Base-by-base conservation (phyloP, 2,329 filamentous ascomycete genomes). In the Karstenula rhodostoma region DNA sequence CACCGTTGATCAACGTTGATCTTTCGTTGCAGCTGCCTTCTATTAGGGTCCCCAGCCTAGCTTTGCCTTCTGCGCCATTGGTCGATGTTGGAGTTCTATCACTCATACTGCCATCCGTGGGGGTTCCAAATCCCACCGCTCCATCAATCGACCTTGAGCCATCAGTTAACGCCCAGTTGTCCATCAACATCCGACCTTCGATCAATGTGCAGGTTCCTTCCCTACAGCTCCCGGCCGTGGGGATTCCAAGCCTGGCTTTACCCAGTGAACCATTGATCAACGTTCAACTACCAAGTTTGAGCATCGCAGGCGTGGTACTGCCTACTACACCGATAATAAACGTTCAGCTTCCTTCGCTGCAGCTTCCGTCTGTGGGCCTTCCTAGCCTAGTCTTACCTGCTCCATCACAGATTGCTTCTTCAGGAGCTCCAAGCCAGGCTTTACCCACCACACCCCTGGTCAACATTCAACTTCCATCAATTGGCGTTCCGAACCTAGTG, bases 321-420 rank as follows among this genome's bases (percentile, higher is more conserved):
- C 49, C 33, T 23, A 52, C 27, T 33, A 52, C 49, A 15, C 49
- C 49, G 19, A n/a, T 52, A 17, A 17, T 40, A 40, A 40, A 40
- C 17, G 29, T 52, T 33, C 25, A 52, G 49, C 40, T 43, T 19
- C 37, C 37, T 42, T 19, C 37, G 4, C n/a, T 42, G n/a, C 15
- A 42, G 29, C 17, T 32, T 33, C 27, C 32, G n/a, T 52, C 49
- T 23, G 27, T 52, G 23, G 46, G 22, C 4, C 3, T 48, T 48
- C 46, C 46, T 48, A 29, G 46, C 13, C 3, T 19, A 29, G 46
- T 10, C 4, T 19, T 48, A 48, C 46, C 46, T 5, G 25, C 25
- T 6, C 46, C 46, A 4, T 15, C 46, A 19, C 29, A 33, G 13
- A 22, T 48, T 43, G 6, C 40, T 19, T 43, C 40, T 22, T 2